Base-by-base conservation (phyloP, 768 basidiomycete genomes). In the Leucocoprinus sp. region DNA sequence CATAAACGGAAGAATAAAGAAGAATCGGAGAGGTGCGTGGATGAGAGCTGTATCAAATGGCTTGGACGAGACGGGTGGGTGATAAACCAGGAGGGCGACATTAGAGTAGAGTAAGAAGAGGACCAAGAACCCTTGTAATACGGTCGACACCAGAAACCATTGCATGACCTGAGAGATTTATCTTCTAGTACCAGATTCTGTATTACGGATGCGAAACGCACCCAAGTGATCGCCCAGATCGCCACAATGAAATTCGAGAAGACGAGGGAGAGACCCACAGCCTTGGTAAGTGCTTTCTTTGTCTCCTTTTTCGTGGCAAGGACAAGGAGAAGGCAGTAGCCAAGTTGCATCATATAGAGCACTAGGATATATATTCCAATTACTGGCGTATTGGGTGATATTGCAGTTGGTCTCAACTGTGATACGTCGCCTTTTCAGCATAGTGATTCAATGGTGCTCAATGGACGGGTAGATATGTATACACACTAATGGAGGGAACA, bases 1-100 rank as follows among this genome's bases (percentile, higher is more conserved):
- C 3, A 62, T 63, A 21, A 82, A 59, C 2, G 78, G 75, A 2
- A 82, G 57, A 22, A 72, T 61, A 31, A 75, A 60, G 58, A 84
- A 84, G 49, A 90, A 80, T 2, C 87, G 72, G 43, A 95, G 68
- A 0, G 93, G 93, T 0, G 87, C 85, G 54, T 96, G 93, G 45
- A 96, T 87, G 52, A 93, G 80, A 0, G 81, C 71, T 26, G 77
- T 79, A 60, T 93, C 90, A 31, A 93, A 60, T 0, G 88, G 89
- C 1, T 80, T 73, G 0, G 64, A 59, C 18, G 65, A 65, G 0
- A 67, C 73, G 0, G 84, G 83, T 0, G 71, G 62, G 37, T 84
- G 84, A 56, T 93, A 90, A 12, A 82, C 64, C 34, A 92, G 66
- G 5, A 95, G 71, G 0, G 79, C 80, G 37, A 91, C 55, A 57